Conservation (phyloP, 2,329 filamentous ascomycete genomes). For the Apiospora rasikravindrae region DNA sequence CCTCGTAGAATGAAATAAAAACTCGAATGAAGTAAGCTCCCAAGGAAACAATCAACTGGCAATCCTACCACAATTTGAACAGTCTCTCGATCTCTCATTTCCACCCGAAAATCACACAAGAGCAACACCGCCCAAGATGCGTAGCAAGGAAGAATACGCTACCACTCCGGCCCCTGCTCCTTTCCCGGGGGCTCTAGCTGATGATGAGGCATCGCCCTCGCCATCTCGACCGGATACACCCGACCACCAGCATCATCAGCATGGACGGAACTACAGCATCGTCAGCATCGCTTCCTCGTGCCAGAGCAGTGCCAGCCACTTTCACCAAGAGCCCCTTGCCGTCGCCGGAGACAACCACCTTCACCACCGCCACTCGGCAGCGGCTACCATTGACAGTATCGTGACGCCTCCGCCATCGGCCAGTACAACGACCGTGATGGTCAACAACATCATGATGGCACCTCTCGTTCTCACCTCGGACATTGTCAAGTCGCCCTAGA, state of each 20-base stretch:
- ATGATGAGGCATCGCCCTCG: neutral
- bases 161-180: neutral
- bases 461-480: neutral
- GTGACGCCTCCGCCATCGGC: neutral
- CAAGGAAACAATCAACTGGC: neutral
- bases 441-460: neutral
- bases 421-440: neutral
- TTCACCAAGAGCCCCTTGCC: neutral
- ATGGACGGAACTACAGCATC: neutral
- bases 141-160: neutral
- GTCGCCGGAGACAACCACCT: neutral
- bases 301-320: neutral
- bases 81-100: neutral
- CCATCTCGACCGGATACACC: neutral
- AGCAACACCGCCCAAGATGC: neutral
- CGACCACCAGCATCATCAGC: neutral
- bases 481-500: constrained; percentile 8
- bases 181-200: neutral
- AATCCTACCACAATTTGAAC: neutral
- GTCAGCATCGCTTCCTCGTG: neutral
- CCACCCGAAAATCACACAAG: neutral
- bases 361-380: neutral
- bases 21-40: neutral
- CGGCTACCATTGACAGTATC: neutral
- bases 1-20: neutral